Percentiles rank a stretch among this genome's conserved stretches.
phyloP scores from a whole-genome alignment of 2,329 filamentous ascomycete genomes.

The Aspergillus hiratsukae region DNA sequence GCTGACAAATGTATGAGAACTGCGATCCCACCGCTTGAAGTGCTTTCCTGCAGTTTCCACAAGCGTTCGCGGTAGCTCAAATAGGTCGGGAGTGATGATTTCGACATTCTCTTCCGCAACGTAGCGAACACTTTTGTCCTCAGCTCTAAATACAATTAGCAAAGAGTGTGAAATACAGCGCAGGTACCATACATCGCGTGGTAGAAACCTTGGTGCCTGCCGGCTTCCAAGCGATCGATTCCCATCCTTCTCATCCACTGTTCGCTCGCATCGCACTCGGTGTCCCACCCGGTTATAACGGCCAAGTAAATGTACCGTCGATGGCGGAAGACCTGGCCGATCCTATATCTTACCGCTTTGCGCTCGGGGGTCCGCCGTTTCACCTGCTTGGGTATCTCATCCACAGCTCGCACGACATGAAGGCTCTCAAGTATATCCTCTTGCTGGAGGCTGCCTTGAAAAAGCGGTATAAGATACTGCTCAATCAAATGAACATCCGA shows the following conservation, averaged over 20 bases:
- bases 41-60: conserved; percentile 72
- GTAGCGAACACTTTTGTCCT: conserved; percentile 66
- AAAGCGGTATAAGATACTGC: conserved; percentile 62
- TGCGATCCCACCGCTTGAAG: conserved; percentile 79
- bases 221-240: conserved; percentile 57
- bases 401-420: conserved; percentile 52
- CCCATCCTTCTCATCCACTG: conserved; percentile 61
- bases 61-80: conserved; percentile 48
- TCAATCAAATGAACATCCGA: conserved; percentile 70
- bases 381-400: conserved; percentile 52
- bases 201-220: conserved; percentile 70
- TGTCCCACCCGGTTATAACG: conserved; percentile 84
- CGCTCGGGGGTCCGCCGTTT: conserved; percentile 32
- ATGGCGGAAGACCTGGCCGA: conserved; percentile 84
- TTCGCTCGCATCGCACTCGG: conserved; percentile 54
- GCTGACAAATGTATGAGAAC: conserved; percentile 68
- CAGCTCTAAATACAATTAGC: conserved; percentile 46
- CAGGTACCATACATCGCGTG: conserved; percentile 69
- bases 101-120: conserved; percentile 79
- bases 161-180: background rate
- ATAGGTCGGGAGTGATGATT: conserved; percentile 51
- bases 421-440: conserved; percentile 51
- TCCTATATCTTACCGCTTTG: conserved; percentile 57
- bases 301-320: conserved; percentile 73
- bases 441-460: conserved; percentile 49